Evolutionary conservation across 2,329 filamentous ascomycete genomes (phyloP).

Genomic region (Aureobasidium melanogenum): DNA sequence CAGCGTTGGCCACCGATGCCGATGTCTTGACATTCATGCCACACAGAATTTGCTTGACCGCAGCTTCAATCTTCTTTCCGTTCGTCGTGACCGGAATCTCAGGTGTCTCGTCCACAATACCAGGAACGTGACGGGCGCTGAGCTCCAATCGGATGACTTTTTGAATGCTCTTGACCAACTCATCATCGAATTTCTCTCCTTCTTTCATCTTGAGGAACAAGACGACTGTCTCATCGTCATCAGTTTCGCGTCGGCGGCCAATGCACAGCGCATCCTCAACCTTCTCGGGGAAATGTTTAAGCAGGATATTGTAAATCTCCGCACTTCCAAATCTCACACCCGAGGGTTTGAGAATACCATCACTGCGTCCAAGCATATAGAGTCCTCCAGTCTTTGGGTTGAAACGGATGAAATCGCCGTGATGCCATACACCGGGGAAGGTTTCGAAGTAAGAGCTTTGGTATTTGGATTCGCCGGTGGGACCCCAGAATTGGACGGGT

Average conservation of each 20-base stretch:
- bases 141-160: conserved; percentile 63
- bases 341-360: conserved; percentile 85
- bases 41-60: conserved; percentile 91
- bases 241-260: conserved; percentile 60
- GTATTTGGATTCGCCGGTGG: conserved; percentile 66
- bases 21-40: conserved; percentile 80
- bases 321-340: conserved; percentile 88
- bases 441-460: conserved; percentile 77
- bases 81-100: conserved; percentile 90
- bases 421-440: conserved; percentile 76
- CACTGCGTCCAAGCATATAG: conserved; percentile 83
- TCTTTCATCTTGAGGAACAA: conserved; percentile 74
- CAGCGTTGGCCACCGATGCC: conserved; percentile 86
- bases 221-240: conserved; percentile 78
- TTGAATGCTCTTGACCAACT: conserved; percentile 57
- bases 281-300: conserved; percentile 68
- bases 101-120: conserved; percentile 68
- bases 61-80: conserved; percentile 96
- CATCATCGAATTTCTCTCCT: conserved; percentile 47
- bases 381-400: conserved; percentile 66
- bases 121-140: conserved; percentile 83
- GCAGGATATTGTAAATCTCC: conserved; percentile 92
- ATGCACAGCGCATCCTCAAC: conserved; percentile 84
- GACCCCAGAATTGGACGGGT: conserved; percentile 80
- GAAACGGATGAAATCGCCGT: conserved; percentile 79